These are phyloP conservation scores for Ascoidea rubescens DNA, from an alignment of 805 yeast genomes.

Conservation along the genomic window DNA sequence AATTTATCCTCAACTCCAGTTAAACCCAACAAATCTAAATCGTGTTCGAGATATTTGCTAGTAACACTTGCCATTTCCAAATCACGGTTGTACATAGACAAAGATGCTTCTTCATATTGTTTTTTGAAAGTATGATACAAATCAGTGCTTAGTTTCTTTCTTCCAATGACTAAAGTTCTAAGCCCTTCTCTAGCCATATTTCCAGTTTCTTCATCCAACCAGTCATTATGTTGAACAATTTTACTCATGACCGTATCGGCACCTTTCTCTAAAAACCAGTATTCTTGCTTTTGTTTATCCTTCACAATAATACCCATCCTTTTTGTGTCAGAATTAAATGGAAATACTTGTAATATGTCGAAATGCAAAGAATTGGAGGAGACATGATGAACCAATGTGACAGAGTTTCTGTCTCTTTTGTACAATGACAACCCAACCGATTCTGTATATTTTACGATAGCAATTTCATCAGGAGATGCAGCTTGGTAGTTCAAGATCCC, in stretches of 20 bases:
- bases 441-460: slow-evolving; percentile 88
- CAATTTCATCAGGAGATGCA: slow-evolving; percentile 97
- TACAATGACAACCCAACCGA: slow-evolving; percentile 68
- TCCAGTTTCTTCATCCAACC: slow-evolving; percentile 96
- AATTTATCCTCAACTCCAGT: slow-evolving; percentile 97
- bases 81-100: slow-evolving; percentile 74
- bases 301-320: slow-evolving; percentile 86
- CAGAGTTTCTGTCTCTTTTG: slow-evolving; percentile 68
- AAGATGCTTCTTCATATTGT: slow-evolving; percentile 57
- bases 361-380: slow-evolving; percentile 24
- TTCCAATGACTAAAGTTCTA: slow-evolving; percentile 88
- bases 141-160: slow-evolving; percentile 47
- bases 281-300: slow-evolving; percentile 48
- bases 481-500: slow-evolving; percentile 81
- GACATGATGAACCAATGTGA: slow-evolving; percentile 41
- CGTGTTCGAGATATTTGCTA: slow-evolving; percentile 57
- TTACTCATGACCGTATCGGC: slow-evolving; percentile 90
- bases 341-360: slow-evolving; percentile 73
- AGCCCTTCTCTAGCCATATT: slow-evolving; percentile 98
- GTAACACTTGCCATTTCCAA: slow-evolving; percentile 55
- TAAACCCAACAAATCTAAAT: slow-evolving; percentile 74
- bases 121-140: slow-evolving; percentile 48
- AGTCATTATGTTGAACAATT: slow-evolving; percentile 76
- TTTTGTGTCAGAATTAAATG: slow-evolving; percentile 90
- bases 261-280: slow-evolving; percentile 85